A percentile compares a stretch with the other conserved stretches of the same genome.
These are phyloP conservation scores for Ceratocystis lukuohia DNA, from an alignment of 2,329 filamentous ascomycete genomes.

Conservation along the genomic window DNA sequence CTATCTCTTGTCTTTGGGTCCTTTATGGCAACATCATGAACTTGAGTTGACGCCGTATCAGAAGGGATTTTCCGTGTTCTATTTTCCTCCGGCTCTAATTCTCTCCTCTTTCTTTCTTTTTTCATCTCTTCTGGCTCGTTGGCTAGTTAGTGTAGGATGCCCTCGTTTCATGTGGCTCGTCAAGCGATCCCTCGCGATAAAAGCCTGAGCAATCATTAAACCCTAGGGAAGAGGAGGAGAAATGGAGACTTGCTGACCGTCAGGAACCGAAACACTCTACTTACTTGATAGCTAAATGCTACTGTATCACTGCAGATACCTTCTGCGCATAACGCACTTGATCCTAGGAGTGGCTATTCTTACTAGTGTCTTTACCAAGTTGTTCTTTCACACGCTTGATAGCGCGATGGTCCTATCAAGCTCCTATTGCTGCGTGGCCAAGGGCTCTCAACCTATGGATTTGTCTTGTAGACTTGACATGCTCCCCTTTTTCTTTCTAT, in stretches of 20 bases:
- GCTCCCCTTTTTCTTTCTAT: neutral
- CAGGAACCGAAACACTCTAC: neutral
- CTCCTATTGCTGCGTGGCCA: too few relatives aligned
- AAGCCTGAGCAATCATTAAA: neutral
- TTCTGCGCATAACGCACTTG: neutral
- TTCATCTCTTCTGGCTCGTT: neutral
- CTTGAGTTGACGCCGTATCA: neutral
- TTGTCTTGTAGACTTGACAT: too few relatives aligned
- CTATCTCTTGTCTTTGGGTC: too few relatives aligned
- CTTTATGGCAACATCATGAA: neutral
- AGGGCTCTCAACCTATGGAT: too few relatives aligned
- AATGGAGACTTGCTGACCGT: neutral
- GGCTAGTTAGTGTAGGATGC: neutral
- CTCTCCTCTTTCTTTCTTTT: neutral
- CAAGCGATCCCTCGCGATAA: conserved; percentile 4
- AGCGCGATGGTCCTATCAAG: neutral
- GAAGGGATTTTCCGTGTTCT: neutral
- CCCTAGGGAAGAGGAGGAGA: neutral
- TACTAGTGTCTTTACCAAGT: neutral
- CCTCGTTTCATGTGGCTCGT: conserved; percentile 2
- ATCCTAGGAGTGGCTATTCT: neutral
- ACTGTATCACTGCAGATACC: neutral
- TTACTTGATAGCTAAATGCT: neutral
- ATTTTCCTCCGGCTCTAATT: neutral
- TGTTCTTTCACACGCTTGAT: neutral